Base-by-base conservation (phyloP, 768 basidiomycete genomes). In the Nevesoporus exiguus region DNA sequence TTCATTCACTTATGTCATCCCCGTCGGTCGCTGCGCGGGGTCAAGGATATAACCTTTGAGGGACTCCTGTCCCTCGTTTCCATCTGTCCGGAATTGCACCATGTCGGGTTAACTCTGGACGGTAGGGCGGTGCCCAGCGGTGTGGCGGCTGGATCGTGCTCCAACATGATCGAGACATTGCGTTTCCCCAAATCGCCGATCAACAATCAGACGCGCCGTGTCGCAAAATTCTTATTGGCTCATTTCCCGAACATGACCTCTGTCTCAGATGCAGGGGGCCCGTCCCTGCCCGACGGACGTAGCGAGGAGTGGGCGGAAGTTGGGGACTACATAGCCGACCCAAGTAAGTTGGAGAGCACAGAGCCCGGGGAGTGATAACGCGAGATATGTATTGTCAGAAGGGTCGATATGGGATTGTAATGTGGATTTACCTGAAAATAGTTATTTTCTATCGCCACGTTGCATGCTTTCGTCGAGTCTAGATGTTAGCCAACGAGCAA, bases 151-250 rank as follows among this genome's bases (percentile, higher is more conserved):
- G 24, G 19, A 3, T 13, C 6, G n/a, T 14, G n/a, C 9, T 29
- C 14, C 40, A 21, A 41, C 2, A 3, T 7, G 19, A 29, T 34
- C 25, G 36, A 5, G 15, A 5, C 9, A 14, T 10, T 51, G 14
- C 41, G 31, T 42, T 54, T 54, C 40, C 39, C 31, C 19, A 41
- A 40, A 21, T 54, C 47, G 7, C 47, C 31, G 24, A 34, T 54
- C 47, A 11, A 21, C 17, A 24, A 50, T 15, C 47, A 49, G 36
- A n/a, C n/a, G 11, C 17, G 22, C 40, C 31, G 21, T 13, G 37
- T 47, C 22, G 46, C 37, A n/a, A 24, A 7, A n/a, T 50, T 54
- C 39, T 21, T 42, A 40, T 41, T 33, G 45, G 17, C 13, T 3
- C 5, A 33, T 19, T 49, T 49, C 27, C 45, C 45, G 31, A 33